Conservation (phyloP, 179 eudicot genomes). For the Carnegiea gigantea region DNA sequence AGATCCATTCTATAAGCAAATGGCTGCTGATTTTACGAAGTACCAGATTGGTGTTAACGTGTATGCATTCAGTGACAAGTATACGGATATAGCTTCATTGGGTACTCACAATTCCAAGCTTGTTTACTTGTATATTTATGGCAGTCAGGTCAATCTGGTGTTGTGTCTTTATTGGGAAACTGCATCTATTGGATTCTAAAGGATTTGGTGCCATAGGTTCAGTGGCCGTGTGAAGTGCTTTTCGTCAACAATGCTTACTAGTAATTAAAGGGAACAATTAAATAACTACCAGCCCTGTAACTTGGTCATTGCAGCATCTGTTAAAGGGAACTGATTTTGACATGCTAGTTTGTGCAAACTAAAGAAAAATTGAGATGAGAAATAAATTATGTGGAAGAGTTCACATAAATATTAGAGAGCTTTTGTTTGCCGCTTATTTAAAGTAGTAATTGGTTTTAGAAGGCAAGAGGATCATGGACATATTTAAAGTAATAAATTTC, state of each 20-base stretch:
- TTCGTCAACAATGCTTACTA: neutral
- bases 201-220: too few relatives aligned
- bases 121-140: neutral
- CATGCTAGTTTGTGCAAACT: neutral
- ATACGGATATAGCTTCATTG: conserved; percentile 88
- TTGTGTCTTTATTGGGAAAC: neutral
- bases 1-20: conserved; percentile 97
- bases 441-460: too few relatives aligned
- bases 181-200: neutral
- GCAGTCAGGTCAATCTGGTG: neutral
- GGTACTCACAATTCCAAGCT: conserved; percentile 41
- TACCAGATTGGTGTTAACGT: conserved; percentile 86
- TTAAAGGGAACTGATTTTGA: neutral
- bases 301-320: too few relatives aligned
- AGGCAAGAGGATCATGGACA: neutral
- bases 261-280: neutral
- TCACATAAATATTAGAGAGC: neutral
- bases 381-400: too few relatives aligned
- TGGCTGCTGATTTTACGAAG: conserved; percentile 98
- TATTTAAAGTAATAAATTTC: too few relatives aligned
- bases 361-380: neutral
- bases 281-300: too few relatives aligned
- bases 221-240: neutral
- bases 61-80: conserved; percentile 96
- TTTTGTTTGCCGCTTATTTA: neutral